Percentiles rank a stretch among this genome's conserved stretches.
phyloP scores from a whole-genome alignment of 257 asterid genomes.

The Capsicum pubescens region DNA sequence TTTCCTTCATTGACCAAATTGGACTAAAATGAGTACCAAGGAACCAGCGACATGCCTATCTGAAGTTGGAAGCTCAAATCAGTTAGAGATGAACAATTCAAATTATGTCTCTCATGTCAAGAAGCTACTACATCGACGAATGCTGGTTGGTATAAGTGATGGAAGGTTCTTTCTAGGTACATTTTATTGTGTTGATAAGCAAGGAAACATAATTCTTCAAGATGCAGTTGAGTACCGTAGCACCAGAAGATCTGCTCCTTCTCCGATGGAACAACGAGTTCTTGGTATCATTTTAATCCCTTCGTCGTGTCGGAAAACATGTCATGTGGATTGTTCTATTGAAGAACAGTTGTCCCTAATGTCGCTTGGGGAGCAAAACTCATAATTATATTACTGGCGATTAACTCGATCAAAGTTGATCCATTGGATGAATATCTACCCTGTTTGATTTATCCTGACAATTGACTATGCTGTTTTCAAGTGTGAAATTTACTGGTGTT shows the following conservation, averaged over 20 bases:
- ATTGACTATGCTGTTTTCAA: not conserved
- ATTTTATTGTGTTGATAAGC: conserved; percentile 88
- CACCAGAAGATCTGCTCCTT: conserved; percentile 71
- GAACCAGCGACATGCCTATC: not conserved
- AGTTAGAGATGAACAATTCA: conserved; percentile 43
- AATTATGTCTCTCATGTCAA: conserved; percentile 52
- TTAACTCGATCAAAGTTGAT: not conserved
- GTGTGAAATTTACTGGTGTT: not conserved
- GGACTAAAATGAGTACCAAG: not conserved
- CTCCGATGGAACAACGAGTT: conserved; percentile 83
- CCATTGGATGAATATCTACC: conserved; percentile 12
- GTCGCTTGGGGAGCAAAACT: conserved; percentile 51
- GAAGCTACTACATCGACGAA: conserved; percentile 61
- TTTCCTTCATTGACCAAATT: not conserved
- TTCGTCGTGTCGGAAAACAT: conserved; percentile 68
- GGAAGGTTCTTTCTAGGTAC: conserved; percentile 81
- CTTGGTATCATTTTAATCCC: conserved; percentile 93
- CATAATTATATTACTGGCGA: conserved; percentile 16
- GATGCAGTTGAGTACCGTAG: conserved; percentile 91
- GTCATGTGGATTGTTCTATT: conserved; percentile 74
- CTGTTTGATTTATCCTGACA: conserved; percentile 3
- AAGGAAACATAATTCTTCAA: conserved; percentile 91
- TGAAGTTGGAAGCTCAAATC: conserved; percentile 40
- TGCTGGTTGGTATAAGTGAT: conserved; percentile 82
- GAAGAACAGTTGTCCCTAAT: conserved; percentile 70